Percentiles rank a stretch among this genome's conserved stretches.
These are phyloP conservation scores for Colletotrichum incanum DNA, from an alignment of 2,329 filamentous ascomycete genomes.

Conservation along the genomic window DNA sequence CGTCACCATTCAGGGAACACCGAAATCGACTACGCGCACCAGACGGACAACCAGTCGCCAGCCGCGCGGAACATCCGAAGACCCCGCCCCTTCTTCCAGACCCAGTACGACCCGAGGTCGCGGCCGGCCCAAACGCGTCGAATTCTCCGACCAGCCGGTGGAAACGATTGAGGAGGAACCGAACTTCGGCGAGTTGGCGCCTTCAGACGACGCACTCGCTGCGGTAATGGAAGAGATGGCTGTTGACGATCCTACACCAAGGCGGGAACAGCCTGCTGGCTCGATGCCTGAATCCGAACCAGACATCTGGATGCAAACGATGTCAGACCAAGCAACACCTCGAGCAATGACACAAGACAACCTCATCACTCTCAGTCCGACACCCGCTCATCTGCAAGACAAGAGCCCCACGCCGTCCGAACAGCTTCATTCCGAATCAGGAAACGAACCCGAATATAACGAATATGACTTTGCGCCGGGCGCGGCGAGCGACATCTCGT, in stretches of 20 bases:
- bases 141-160: slow-evolving; percentile 41
- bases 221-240: slow-evolving; percentile 50
- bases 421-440: slow-evolving; percentile 34
- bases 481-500: slow-evolving; percentile 36
- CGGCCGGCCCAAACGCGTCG: slow-evolving; percentile 35
- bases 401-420: slow-evolving; percentile 37
- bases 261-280: slow-evolving; percentile 26
- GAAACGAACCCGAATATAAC: slow-evolving; percentile 30
- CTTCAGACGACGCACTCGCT: slow-evolving; percentile 38
- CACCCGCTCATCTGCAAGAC: slow-evolving; percentile 15
- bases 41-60: slow-evolving; percentile 35
- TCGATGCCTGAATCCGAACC: slow-evolving; percentile 53
- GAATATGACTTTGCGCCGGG: slow-evolving; percentile 39
- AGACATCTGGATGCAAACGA: slow-evolving; percentile 63
- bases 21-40: slow-evolving; percentile 50
- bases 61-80: slow-evolving; percentile 19
- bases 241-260: slow-evolving; percentile 50
- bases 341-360: slow-evolving; percentile 44
- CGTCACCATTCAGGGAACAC: slow-evolving; percentile 50
- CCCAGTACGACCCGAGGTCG: slow-evolving; percentile 21
- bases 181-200: slow-evolving; percentile 6
- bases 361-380: slow-evolving; percentile 7
- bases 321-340: slow-evolving; percentile 58
- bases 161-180: slow-evolving; percentile 46
- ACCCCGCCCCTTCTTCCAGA: slow-evolving; percentile 29